Base-by-base conservation (phyloP, 2,329 filamentous ascomycete species). In the Magnaporthiopsis rhizophila region DNA sequence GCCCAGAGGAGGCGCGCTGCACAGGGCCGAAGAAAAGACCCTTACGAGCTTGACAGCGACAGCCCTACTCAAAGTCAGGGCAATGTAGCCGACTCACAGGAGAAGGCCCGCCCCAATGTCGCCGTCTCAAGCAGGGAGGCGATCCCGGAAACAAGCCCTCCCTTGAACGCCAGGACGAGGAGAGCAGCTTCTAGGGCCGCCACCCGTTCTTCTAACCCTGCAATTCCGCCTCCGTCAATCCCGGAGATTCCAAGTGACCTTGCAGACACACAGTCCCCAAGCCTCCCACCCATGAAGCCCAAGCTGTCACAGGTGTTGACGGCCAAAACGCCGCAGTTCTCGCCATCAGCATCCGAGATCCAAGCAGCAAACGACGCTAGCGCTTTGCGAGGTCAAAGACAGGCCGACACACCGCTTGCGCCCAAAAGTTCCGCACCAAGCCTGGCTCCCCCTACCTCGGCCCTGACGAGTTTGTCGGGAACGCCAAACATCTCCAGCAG, bases 401-500 rank as follows among this genome's bases (percentile, higher is more conserved):
- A 21, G 45, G n/a, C 45, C 45, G 45, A n/a, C 21, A 53, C 58
- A 15, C 32, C 32, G 58, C 58, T 36, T 18, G 56, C 62, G 13
- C 62, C 58, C n/a, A 63, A 9, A 34, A 63, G 62, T 53, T 59
- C 62, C n/a, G 57, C 62, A 6, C 38, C 12, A 30, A 59, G 58
- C 58, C n/a, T 32, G 58, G 32, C 58, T 36, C 58, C 57, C 26
- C 57, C 30, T 32, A 75, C 73, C 2, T 81, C 79, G 2, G 75
- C 74, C 6, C 70, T 81, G 13, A 81, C 77, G 64, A 68, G 73
- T 28, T 66, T 80, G 18, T 76, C 76, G 1, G 69, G 71, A 0
- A 81, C 80, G 0, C 79, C 80, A 2, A 66, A 67, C 0, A 67
- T 74, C 3, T 78, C 78, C 1, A 71, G 70, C 50, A 74, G 74